Evolutionary conservation across 2,329 filamentous ascomycete species (phyloP).

Genomic region (Trichoderma atrobrunneum): DNA sequence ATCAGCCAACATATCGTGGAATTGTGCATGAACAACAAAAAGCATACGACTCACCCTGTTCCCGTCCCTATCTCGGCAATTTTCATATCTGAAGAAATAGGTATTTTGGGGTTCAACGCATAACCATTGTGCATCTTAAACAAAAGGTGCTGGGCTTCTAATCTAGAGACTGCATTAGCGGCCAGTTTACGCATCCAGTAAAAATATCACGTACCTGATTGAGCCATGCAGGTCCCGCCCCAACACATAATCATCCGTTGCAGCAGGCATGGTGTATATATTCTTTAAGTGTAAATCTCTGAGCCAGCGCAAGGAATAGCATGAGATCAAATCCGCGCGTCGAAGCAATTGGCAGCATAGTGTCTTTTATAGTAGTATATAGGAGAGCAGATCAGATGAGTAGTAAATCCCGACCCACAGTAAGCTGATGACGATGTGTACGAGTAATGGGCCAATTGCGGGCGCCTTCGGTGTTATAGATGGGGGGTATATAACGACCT

Average conservation of each 20-base stretch:
- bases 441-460: not conserved
- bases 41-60: not conserved
- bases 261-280: not conserved
- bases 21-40: not conserved
- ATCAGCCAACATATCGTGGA: not conserved
- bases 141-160: not conserved
- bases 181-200: not conserved
- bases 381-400: not conserved
- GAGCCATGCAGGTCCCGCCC: not conserved
- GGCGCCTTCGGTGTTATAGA: not conserved
- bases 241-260: not conserved
- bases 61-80: not conserved
- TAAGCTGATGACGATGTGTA: not conserved
- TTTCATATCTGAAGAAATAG: not conserved
- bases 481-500: not conserved
- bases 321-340: not conserved
- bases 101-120: not conserved
- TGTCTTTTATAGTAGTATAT: not conserved
- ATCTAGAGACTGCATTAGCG: not conserved
- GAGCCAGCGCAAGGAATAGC: not conserved
- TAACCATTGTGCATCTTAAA: not conserved
- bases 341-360: not conserved
- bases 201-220: not conserved
- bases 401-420: not conserved
- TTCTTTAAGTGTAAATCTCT: not conserved